A percentile compares a stretch with the other conserved stretches of the same genome.
Evolutionary conservation across 768 basidiomycete species (phyloP).

Genomic region (Trichaptum fuscoviolaceum): DNA sequence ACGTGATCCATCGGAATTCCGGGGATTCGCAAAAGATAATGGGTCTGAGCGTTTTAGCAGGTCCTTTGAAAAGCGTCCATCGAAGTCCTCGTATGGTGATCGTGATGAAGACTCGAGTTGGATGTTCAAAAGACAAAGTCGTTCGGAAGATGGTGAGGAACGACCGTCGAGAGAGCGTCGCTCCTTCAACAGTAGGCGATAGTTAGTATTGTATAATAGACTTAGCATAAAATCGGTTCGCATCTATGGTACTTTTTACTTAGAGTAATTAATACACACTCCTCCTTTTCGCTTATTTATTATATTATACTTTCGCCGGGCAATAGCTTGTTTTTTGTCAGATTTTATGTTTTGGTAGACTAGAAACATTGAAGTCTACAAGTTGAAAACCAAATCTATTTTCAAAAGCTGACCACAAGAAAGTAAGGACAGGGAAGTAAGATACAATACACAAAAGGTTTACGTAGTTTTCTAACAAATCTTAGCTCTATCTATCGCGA

Average conservation of each 20-base stretch:
- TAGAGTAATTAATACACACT: neutral
- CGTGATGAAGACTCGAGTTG: neutral
- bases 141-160: neutral
- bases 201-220: neutral
- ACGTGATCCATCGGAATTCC: neutral
- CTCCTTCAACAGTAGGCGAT: neutral
- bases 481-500: neutral
- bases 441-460: neutral
- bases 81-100: neutral
- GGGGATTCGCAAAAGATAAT: neutral
- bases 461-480: neutral
- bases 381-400: neutral
- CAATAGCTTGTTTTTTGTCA: neutral
- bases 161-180: neutral
- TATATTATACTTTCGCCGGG: neutral
- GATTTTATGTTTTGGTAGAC: neutral
- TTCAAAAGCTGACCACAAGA: neutral
- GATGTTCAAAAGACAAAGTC: neutral
- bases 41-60: neutral
- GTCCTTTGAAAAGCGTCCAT: neutral
- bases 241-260: neutral
- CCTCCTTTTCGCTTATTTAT: slow-evolving; percentile 1
- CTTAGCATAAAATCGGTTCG: too few species aligned
- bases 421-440: neutral
- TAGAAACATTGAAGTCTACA: neutral